A percentile compares a stretch with the other conserved stretches of the same genome.
These are phyloP conservation scores for Aspergillus campestris DNA, from an alignment of 495 filamentous ascomycete genomes.

Conservation along the genomic window DNA sequence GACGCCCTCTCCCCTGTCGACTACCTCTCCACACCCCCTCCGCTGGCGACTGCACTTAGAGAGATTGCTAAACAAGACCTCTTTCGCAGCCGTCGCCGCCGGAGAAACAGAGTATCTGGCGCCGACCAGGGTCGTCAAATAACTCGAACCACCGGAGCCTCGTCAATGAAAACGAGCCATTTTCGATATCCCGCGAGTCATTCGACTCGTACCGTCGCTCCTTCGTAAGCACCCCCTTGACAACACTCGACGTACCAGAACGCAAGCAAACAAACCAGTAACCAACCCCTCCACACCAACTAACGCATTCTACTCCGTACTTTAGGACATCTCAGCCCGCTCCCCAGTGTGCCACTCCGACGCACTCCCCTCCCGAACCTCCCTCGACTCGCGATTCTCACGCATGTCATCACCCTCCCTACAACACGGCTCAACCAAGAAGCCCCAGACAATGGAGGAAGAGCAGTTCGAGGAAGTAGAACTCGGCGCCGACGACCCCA, in stretches of 20 bases:
- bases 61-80: slow-evolving; percentile 11
- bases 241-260: background rate
- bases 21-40: background rate
- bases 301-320: background rate
- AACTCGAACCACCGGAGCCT: slow-evolving; percentile 63
- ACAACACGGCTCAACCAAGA: slow-evolving; percentile 41
- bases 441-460: slow-evolving; percentile 54
- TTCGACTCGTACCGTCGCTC: slow-evolving; percentile 97
- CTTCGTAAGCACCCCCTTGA: slow-evolving; percentile 55
- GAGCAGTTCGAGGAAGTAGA: slow-evolving; percentile 88
- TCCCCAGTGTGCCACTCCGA: slow-evolving; percentile 63
- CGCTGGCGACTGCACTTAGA: background rate
- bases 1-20: background rate
- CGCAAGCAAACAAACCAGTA: too few relatives aligned
- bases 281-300: background rate
- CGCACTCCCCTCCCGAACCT: slow-evolving; percentile 53
- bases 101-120: slow-evolving; percentile 83
- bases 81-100: slow-evolving; percentile 69
- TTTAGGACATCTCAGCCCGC: slow-evolving; percentile 90
- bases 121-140: slow-evolving; percentile 54
- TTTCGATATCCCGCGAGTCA: slow-evolving; percentile 93
- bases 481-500: slow-evolving; percentile 67
- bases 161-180: slow-evolving; percentile 79
- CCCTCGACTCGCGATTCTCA: slow-evolving; percentile 65
- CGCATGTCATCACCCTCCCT: slow-evolving; percentile 44